phyloP scores from a whole-genome alignment of 306 rosid genomes.

The Cucumis cinereus region DNA sequence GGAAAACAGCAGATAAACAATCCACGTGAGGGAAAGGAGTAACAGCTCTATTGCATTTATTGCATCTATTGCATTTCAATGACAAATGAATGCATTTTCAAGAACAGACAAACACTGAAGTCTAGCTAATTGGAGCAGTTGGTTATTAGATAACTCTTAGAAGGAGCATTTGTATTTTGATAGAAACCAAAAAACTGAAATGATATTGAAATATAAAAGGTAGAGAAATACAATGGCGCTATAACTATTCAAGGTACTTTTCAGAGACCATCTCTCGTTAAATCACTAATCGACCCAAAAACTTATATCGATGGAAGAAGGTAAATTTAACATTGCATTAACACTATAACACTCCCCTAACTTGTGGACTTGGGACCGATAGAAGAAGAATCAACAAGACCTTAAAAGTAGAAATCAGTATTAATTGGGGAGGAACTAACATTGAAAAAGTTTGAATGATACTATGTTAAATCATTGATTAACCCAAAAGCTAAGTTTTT shows the following conservation, averaged over 20 bases:
- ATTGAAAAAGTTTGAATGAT: too few relatives aligned
- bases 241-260: background rate
- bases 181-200: background rate
- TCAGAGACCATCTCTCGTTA: background rate
- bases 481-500: too few relatives aligned
- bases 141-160: background rate
- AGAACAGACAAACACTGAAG: background rate
- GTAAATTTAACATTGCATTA: too few relatives aligned
- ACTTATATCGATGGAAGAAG: too few relatives aligned
- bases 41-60: constrained; percentile 1
- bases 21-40: constrained; percentile 3
- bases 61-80: background rate
- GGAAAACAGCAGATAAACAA: constrained; percentile 27
- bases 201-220: background rate
- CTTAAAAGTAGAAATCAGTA: too few relatives aligned
- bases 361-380: too few relatives aligned
- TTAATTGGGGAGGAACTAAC: too few relatives aligned
- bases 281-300: too few relatives aligned
- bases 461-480: too few relatives aligned
- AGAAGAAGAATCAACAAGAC: too few relatives aligned
- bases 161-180: background rate
- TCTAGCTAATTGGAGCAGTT: background rate
- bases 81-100: background rate
- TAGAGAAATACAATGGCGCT: background rate
- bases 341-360: too few relatives aligned